Evolutionary conservation across 1,139 yeast genomes (phyloP), one percentile per base, ranked within the genome.

Genomic region (Candida sp.): DNA sequence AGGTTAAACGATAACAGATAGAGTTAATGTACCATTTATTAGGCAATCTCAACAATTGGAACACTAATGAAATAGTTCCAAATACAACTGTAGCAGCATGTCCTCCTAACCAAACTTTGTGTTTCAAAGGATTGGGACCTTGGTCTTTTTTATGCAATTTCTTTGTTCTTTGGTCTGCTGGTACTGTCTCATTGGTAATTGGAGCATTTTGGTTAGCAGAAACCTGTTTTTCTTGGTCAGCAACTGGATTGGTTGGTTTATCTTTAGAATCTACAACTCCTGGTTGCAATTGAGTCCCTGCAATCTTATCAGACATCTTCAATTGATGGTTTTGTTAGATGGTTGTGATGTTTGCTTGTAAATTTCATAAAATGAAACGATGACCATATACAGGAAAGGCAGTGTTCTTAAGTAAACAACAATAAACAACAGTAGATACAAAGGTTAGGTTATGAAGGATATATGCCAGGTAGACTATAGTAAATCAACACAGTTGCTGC

Each of bases 21-120:
- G 71, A 56, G 61, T 82, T 61, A 55, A 76, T 61, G 57, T 71
- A 68, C 54, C 63, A 74, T 48, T 63, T 51, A 57, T 77, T 70
- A 49, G 66, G 67, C 50, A 77, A 60, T 64, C 75, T 66, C 34
- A 73, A 65, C 40, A 65, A 52, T 55, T 81, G 84, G 55, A 78
- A 80, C 0, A 66, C 38, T 23, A 75, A 53, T 43, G 79, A 74
- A 23, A 82, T 49, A 1, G 64, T 29, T 3, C 89, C 87, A 53
- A 76, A 79, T 0, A 55, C 67, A 23, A 84, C 44, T 1, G 83
- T 70, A 5, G 68, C 33, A 0, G 49, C 48, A 61, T 86, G 93
- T 6, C 93, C 93, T 0, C 64, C 73, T 3, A 81, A 52, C 95
- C 95, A 86, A 9, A 73, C 48, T 44, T 70, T 58, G 54, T 75